Evolutionary conservation across 805 yeast genomes (phyloP), one percentile per base, ranked within the genome.

Genomic region (Candida peoriensis): DNA sequence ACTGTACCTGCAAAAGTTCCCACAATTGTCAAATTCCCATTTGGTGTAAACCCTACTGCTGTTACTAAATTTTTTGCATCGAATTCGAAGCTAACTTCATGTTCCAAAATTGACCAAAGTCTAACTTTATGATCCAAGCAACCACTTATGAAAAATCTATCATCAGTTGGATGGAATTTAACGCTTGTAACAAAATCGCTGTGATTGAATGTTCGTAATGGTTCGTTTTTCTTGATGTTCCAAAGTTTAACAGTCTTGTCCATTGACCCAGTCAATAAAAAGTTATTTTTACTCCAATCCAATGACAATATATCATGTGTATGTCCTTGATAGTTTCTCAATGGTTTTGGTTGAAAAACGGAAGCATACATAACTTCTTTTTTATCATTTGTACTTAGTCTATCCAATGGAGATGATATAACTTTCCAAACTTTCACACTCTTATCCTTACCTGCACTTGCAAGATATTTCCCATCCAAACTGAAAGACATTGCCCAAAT

Each of bases 251-350:
- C 95, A 0, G 94, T 81, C 43, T 75, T 72, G 58, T 89, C 97
- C 81, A 84, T 82, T 2, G 95, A 82, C 4, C 93, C 79, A 0
- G 93, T 70, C 1, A 87, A 54, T 20, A 90, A 54, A 47, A 89
- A 89, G 53, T 81, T 81, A 58, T 87, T 88, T 47, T 80, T 81
- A 33, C 94, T 81, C 97, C 97, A 89, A 48, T 84, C 85, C 22
- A 89, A 52, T 9, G 83, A 75, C n/a, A 86, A 56, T 12, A 90
- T 69, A 39, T 86, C 82, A 30, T 72, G 73, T 1, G 72, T 57
- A 57, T 90, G 97, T 13, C 84, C 93, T 27, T 55, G 58, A 42
- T 76, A 81, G 11, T 69, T 69, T 20, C 74, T 66, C 12, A 68
- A 54, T 0, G 97, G 96, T 9, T 52, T 54, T 4, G 77, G 73